Evolutionary conservation across 2,329 filamentous ascomycete species (phyloP).

Genomic region (Pseudonectria foliicola): DNA sequence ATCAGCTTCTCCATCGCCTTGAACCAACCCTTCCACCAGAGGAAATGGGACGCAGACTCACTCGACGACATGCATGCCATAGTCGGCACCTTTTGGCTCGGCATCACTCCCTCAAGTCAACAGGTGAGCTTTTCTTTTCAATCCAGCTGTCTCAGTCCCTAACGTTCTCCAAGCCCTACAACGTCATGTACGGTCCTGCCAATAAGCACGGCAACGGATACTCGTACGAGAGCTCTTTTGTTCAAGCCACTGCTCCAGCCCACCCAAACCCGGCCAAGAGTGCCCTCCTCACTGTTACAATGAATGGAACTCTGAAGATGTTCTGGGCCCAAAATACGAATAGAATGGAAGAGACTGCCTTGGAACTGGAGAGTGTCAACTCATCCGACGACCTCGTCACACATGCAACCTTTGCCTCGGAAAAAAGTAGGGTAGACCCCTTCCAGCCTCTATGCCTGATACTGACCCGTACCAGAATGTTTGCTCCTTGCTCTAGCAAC

Average conservation of each 20-base stretch:
- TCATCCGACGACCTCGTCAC: constrained; percentile 71
- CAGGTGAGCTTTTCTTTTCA: constrained; percentile 21
- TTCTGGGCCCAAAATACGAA: constrained; percentile 70
- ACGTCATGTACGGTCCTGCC: constrained; percentile 52
- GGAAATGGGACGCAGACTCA: constrained; percentile 58
- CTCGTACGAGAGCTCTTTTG: constrained; percentile 59
- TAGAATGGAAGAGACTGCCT: constrained; percentile 62
- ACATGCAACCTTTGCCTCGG: constrained; percentile 68
- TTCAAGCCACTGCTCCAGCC: constrained; percentile 61
- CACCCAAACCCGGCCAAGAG: constrained; percentile 67
- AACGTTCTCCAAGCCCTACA: constrained; percentile 26
- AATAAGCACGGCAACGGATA: constrained; percentile 57
- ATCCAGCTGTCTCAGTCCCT: neutral
- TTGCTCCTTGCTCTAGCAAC: constrained; percentile 63
- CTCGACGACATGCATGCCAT: constrained; percentile 69
- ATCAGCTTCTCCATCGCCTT: constrained; percentile 64
- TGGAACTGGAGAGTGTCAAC: constrained; percentile 68
- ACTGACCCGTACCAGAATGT: constrained; percentile 33
- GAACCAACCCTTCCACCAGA: constrained; percentile 60
- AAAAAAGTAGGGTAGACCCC: constrained; percentile 51
- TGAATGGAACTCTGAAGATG: constrained; percentile 65
- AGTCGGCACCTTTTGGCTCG: constrained; percentile 82
- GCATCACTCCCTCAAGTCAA: constrained; percentile 42
- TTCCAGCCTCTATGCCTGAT: neutral
- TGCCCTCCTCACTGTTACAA: constrained; percentile 69